Evolutionary conservation across 1,284 basidiomycete genomes (phyloP), one percentile per base, ranked within the genome.

Genomic region (Crocinoboletus sp.): DNA sequence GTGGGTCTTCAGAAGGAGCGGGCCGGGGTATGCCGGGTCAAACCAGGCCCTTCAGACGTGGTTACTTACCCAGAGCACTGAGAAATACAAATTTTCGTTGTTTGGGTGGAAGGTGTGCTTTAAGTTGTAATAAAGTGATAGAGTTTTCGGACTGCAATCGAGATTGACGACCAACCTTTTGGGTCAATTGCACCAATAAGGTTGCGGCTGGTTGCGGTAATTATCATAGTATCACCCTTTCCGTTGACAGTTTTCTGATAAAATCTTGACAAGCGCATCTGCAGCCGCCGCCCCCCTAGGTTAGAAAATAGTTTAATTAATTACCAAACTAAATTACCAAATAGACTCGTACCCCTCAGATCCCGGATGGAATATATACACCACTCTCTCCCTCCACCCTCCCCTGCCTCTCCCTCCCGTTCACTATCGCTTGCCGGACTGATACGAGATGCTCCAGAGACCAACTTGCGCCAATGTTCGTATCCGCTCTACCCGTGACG

Each of bases 401-500:
- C 36, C 37, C 40, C 23, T 30, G 34, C 38, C 37, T 29, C 27
- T 38, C 34, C 39, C 24, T 37, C 40, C 41, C 45, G n/a, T 32
- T 43, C 40, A 31, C 23, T 38, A 29, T 32, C 43, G 24, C 37
- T 35, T 25, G 24, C 33, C 15, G 22, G 16, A 13, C 32, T 30
- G 16, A n/a, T 27, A 12, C 29, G 4, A 41, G 41, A 78, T 79
- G 73, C 80, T 82, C 57, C 79, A 80, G 58, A 66, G 67, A 47
- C 85, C 86, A 36, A 89, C 86, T 31, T 82, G 83, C 54, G 73
- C 68, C 27, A 80, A 81, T 55, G 69, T 80, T 42, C 82, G 83
- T 55, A 86, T 89, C 55, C 80, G 84, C 55, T 85, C 84, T 16
- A 81, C 79, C 11, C 73, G 76, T 45, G 88, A 90, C 58, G 87